These are phyloP conservation scores for Xylaria sp. DNA, from an alignment of 2,329 filamentous ascomycete genomes.

Conservation along the genomic window DNA sequence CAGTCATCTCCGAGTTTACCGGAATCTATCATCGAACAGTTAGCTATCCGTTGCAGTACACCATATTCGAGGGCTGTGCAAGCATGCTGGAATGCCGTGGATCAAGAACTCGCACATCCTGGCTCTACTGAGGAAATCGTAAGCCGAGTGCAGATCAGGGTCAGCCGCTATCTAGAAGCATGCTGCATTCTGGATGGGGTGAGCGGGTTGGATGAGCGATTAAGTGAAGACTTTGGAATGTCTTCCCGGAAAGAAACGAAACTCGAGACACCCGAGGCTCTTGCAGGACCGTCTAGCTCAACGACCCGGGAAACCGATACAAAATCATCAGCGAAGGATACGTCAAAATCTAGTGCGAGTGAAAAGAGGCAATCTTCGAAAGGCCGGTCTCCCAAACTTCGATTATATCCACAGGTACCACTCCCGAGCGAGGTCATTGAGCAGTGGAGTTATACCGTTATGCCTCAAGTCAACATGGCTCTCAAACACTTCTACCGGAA, in stretches of 20 bases:
- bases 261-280: constrained; percentile 9
- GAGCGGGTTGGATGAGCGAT: constrained; percentile 57
- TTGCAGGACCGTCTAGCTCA: constrained; percentile 24
- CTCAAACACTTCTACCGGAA: constrained; percentile 72
- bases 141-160: constrained; percentile 56
- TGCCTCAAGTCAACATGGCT: constrained; percentile 73
- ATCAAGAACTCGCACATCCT: constrained; percentile 57
- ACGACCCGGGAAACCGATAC: constrained; percentile 7
- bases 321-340: constrained; percentile 14
- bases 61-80: constrained; percentile 76
- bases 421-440: constrained; percentile 65
- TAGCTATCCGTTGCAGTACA: constrained; percentile 71
- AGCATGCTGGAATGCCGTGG: constrained; percentile 71
- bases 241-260: constrained; percentile 18
- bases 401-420: constrained; percentile 62
- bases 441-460: constrained; percentile 71
- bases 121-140: constrained; percentile 54
- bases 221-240: constrained; percentile 47
- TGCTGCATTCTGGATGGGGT: constrained; percentile 65
- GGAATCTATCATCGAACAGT: constrained; percentile 62
- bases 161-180: constrained; percentile 62
- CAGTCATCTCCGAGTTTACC: constrained; percentile 55
- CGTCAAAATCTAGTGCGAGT: constrained; percentile 6
- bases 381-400: constrained; percentile 46
- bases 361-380: constrained; percentile 13